phyloP scores from a whole-genome alignment of 2,329 filamentous ascomycete species.

The Cryphonectria nitschkei region DNA sequence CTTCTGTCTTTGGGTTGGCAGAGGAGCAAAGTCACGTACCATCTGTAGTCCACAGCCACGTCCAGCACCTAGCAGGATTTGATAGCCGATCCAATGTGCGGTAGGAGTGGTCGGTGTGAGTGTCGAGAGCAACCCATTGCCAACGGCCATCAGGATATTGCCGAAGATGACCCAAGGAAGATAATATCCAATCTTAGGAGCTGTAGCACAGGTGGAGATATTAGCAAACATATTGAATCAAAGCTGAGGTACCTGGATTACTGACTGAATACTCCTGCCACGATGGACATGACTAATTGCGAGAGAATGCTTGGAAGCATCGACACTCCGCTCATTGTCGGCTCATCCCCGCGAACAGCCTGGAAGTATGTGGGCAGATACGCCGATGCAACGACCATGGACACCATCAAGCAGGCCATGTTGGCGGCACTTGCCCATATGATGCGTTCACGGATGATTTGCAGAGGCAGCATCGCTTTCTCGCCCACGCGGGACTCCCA shows the following conservation, averaged over 20 bases:
- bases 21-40: not conserved
- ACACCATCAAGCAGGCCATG: not conserved
- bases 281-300: not conserved
- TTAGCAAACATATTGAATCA: not conserved
- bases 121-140: slow-evolving; percentile 59
- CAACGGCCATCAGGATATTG: slow-evolving; percentile 47
- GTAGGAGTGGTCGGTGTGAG: slow-evolving; percentile 51
- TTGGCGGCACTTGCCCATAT: not conserved
- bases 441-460: not conserved
- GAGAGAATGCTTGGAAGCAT: slow-evolving; percentile 7
- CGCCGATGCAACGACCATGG: slow-evolving; percentile 2
- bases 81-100: slow-evolving; percentile 60
- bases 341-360: slow-evolving; percentile 4
- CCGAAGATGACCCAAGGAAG: slow-evolving; percentile 46
- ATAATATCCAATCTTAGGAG: slow-evolving; percentile 45
- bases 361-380: slow-evolving; percentile 20
- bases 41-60: slow-evolving; percentile 51
- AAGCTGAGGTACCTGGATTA: fast-evolving
- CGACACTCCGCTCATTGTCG: slow-evolving; percentile 12
- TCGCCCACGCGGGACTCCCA: slow-evolving; percentile 42
- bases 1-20: not conserved
- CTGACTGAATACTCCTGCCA: not conserved
- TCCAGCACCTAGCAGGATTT: slow-evolving; percentile 50
- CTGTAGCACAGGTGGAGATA: not conserved
- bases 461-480: slow-evolving; percentile 5